phyloP scores from a whole-genome alignment of 1,139 yeast species.

The Geotrichum histeridarum region DNA sequence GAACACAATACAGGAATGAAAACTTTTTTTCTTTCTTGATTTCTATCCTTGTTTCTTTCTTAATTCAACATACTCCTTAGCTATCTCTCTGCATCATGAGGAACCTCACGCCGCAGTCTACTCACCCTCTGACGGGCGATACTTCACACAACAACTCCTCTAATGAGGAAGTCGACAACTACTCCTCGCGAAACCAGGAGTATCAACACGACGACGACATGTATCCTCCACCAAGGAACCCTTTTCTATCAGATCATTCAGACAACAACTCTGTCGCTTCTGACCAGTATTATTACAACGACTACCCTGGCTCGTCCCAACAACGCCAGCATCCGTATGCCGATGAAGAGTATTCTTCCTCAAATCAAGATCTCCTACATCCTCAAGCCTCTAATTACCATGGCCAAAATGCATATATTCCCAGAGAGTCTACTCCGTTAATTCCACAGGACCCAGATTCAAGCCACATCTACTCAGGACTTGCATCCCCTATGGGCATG shows the following conservation, averaged over 20 bases:
- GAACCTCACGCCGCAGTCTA: conserved; percentile 2
- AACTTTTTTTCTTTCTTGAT: background rate
- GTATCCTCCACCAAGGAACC: conserved; percentile 8
- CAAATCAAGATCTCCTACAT: conserved; percentile 7
- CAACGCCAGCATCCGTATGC: conserved; percentile 5
- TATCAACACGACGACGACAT: background rate
- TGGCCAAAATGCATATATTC: conserved; percentile 17
- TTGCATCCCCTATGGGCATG: conserved; percentile 15
- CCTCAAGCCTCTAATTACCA: conserved; percentile 2
- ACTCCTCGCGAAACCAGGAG: background rate
- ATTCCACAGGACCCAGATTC: background rate
- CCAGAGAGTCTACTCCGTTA: conserved; percentile 13
- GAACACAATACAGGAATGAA: background rate
- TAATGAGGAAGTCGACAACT: background rate
- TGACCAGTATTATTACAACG: conserved; percentile 15
- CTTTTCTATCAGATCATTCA: conserved; percentile 10
- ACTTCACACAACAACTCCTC: background rate
- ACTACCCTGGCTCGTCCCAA: background rate
- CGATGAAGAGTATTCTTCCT: conserved; percentile 12
- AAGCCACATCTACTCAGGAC: background rate
- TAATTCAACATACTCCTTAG: background rate
- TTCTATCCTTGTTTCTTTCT: background rate
- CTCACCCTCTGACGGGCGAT: background rate
- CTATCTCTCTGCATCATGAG: background rate
- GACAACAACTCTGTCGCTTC: conserved; percentile 18